Conservation (phyloP, 768 basidiomycete genomes). For the Asterophora lycoperdoides region DNA sequence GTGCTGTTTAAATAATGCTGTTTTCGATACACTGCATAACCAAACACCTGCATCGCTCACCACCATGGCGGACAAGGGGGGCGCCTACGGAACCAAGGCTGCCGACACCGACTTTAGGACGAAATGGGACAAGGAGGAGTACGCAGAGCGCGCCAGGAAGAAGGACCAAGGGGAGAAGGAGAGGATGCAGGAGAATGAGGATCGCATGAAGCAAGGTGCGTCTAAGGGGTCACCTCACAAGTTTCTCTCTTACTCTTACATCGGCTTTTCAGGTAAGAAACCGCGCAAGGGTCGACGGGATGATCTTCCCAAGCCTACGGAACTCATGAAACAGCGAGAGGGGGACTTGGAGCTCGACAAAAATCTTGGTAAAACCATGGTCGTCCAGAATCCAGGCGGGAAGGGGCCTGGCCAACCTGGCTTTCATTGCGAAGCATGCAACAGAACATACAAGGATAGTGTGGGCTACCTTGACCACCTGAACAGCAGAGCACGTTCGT, state of each 20-base stretch:
- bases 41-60: conserved; percentile 5
- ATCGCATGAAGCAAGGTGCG: conserved; percentile 76
- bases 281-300: conserved; percentile 65
- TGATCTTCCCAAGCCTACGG: conserved; percentile 89
- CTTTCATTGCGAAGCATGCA: conserved; percentile 91
- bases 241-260: conserved; percentile 1
- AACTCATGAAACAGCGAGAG: conserved; percentile 88
- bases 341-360: conserved; percentile 85
- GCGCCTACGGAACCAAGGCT: conserved; percentile 42
- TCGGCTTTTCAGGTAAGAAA: conserved; percentile 62
- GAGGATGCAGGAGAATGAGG: conserved; percentile 83
- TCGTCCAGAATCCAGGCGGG: conserved; percentile 80
- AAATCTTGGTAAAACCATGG: conserved; percentile 92
- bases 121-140: conserved; percentile 95
- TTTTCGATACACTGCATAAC: background rate
- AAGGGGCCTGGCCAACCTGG: conserved; percentile 89
- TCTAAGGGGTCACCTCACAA: conserved; percentile 3
- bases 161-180: conserved; percentile 78
- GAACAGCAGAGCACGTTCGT: conserved; percentile 87
- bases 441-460: conserved; percentile 89
- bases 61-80: conserved; percentile 35
- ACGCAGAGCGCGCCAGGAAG: conserved; percentile 76
- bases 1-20: conserved; percentile 10
- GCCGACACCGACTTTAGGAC: conserved; percentile 76
- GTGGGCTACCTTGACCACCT: conserved; percentile 94